Conservation (phyloP, 805 yeast genomes). For the Clavispora vitiphila region DNA sequence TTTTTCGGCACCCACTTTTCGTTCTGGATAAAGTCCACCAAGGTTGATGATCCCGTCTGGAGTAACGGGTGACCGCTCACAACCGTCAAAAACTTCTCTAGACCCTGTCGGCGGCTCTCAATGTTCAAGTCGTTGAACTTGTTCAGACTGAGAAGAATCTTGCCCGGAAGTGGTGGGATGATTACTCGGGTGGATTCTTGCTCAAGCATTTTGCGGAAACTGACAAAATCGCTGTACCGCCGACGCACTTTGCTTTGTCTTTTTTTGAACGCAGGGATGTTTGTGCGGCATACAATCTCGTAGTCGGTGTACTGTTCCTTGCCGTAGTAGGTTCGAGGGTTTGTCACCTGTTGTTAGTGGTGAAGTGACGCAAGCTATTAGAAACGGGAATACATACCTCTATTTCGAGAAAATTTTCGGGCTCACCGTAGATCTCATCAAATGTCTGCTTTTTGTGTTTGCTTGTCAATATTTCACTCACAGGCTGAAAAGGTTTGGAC, state of each 20-base stretch:
- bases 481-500: constrained; percentile 41
- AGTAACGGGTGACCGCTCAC: constrained; percentile 92
- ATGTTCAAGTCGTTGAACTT: constrained; percentile 79
- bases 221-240: constrained; percentile 85
- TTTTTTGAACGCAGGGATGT: constrained; percentile 79
- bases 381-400: constrained; percentile 49
- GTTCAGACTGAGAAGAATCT: constrained; percentile 58
- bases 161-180: constrained; percentile 90
- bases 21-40: constrained; percentile 82
- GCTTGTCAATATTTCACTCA: constrained; percentile 34
- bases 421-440: constrained; percentile 86
- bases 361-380: background rate
- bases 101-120: constrained; percentile 75
- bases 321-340: constrained; percentile 71
- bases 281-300: constrained; percentile 84
- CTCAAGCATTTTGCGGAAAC: constrained; percentile 67
- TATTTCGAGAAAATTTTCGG: constrained; percentile 88
- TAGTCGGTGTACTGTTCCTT: constrained; percentile 82
- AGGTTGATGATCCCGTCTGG: constrained; percentile 76
- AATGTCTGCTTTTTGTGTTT: constrained; percentile 55
- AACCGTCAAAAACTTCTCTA: constrained; percentile 68
- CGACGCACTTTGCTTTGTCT: constrained; percentile 68
- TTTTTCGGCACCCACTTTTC: constrained; percentile 59
- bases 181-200: constrained; percentile 74
- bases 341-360: constrained; percentile 41